phyloP scores from a whole-genome alignment of 2,329 filamentous ascomycete genomes.

The Eutypella sp. region DNA sequence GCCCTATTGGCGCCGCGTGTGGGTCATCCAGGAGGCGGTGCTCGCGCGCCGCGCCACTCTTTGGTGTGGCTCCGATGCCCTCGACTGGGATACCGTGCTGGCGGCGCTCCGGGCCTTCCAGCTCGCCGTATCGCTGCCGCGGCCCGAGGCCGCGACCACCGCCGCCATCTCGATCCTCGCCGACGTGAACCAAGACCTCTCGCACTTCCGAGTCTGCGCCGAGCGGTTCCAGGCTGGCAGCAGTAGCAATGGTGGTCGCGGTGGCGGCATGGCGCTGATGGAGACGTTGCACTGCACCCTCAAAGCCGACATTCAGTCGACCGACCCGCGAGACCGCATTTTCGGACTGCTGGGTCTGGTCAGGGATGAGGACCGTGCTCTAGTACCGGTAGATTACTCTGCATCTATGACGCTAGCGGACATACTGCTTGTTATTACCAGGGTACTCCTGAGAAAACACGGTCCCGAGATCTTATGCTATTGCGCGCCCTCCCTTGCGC shows the following conservation, averaged over 20 bases:
- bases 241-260: too few relatives aligned
- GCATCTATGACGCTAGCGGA: neutral
- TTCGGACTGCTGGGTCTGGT: neutral
- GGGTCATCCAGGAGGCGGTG: neutral
- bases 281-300: neutral
- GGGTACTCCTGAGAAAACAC: neutral
- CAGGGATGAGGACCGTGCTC: neutral
- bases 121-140: neutral
- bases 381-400: neutral
- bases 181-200: neutral
- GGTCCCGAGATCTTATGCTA: neutral
- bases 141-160: neutral
- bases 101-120: neutral
- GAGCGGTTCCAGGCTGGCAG: neutral
- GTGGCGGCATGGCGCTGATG: neutral
- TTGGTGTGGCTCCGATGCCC: neutral
- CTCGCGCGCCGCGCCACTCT: neutral
- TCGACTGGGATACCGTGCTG: neutral
- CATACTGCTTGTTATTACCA: neutral
- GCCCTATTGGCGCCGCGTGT: neutral
- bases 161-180: neutral
- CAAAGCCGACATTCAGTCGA: neutral
- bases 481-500: neutral
- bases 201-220: neutral
- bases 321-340: neutral